Conservation (phyloP, 2,329 filamentous ascomycete species). For the Zasmidium citrigriseum region DNA sequence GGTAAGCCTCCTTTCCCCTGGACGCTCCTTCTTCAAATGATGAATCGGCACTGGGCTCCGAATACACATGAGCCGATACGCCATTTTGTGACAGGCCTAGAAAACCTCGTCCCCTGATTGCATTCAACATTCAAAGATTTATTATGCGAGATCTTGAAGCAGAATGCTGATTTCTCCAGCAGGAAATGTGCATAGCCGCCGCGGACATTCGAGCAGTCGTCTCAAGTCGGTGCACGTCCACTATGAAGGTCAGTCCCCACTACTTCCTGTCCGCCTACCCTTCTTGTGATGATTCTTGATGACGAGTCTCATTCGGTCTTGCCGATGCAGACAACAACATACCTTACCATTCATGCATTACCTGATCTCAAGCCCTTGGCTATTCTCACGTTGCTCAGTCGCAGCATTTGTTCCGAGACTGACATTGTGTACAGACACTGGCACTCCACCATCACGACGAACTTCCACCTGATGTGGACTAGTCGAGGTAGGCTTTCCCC, state of each 20-base stretch:
- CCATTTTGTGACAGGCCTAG: constrained; percentile 46
- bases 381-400: background rate
- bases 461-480: too few relatives aligned
- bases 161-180: background rate
- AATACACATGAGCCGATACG: constrained; percentile 36
- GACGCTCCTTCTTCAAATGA: constrained; percentile 28
- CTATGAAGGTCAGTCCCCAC: constrained; percentile 10
- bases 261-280: constrained; percentile 7
- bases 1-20: constrained; percentile 13
- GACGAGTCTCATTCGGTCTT: constrained; percentile 43
- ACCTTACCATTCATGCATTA: constrained; percentile 41
- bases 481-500: constrained; percentile 7
- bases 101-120: constrained; percentile 47
- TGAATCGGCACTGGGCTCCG: constrained; percentile 44
- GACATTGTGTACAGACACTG: background rate
- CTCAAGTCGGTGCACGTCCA: too few relatives aligned
- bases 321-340: constrained; percentile 40
- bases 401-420: background rate
- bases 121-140: constrained; percentile 5
- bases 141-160: background rate
- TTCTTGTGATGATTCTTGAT: constrained; percentile 39
- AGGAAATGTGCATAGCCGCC: too few relatives aligned
- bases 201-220: too few relatives aligned
- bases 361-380: constrained; percentile 14
- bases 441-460: constrained; percentile 2